Percentiles rank a stretch among this genome's conserved stretches.
Evolutionary conservation across 1,284 basidiomycete species (phyloP).

Genomic region (Austropuccinia psidii): DNA sequence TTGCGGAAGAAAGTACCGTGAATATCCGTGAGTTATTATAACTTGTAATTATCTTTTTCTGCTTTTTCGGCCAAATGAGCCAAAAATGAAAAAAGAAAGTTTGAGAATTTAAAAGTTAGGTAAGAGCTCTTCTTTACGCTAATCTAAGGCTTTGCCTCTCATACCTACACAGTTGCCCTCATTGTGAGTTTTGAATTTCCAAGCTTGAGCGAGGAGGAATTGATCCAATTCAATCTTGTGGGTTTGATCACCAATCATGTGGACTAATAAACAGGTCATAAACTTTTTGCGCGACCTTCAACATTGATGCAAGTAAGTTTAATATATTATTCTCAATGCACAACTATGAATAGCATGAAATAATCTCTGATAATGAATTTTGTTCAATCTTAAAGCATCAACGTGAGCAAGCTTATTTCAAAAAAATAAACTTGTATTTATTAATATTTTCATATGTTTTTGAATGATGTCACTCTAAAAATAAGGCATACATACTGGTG

Average conservation of each 20-base stretch:
- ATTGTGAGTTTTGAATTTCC: conserved; percentile 10
- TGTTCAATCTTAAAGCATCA: conserved; percentile 6
- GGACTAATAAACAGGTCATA: conserved; percentile 21
- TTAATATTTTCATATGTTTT: background rate
- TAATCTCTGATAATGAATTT: no score
- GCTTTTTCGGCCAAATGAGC: background rate
- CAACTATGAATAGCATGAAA: background rate
- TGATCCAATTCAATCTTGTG: background rate
- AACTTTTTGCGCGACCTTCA: conserved; percentile 27
- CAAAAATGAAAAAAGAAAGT: background rate
- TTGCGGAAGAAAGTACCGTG: conserved; percentile 30
- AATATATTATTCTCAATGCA: background rate
- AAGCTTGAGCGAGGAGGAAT: background rate
- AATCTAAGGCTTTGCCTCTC: no score
- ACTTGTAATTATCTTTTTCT: background rate
- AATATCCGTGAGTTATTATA: conserved; percentile 11
- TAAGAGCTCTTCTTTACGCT: background rate
- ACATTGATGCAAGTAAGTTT: conserved; percentile 24
- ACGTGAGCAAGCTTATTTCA: background rate
- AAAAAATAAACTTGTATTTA: background rate
- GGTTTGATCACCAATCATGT: background rate
- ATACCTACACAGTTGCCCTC: background rate
- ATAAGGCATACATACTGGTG: conserved; percentile 24
- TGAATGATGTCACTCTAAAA: background rate
- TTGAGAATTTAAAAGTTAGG: background rate